Percentiles rank a stretch among this genome's conserved stretches.
phyloP scores from a whole-genome alignment of 1,284 basidiomycete species.

The Amylostereum areolatum region DNA sequence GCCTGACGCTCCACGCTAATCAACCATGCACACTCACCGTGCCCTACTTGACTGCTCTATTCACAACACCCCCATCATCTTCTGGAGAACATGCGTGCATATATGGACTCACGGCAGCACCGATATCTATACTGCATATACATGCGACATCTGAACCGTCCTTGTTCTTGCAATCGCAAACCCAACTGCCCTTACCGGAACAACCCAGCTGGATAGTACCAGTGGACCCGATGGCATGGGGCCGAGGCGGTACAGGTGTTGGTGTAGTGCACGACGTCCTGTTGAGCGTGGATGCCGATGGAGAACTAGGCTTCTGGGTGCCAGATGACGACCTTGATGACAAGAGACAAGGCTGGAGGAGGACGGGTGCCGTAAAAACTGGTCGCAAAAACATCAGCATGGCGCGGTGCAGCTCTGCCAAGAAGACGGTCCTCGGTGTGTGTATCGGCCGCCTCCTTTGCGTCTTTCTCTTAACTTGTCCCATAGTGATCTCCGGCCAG shows the following conservation, averaged over 20 bases:
- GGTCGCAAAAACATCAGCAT: slow-evolving; percentile 56
- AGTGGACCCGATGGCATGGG: slow-evolving; percentile 91
- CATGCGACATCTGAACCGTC: slow-evolving; percentile 20
- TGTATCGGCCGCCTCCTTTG: slow-evolving; percentile 9
- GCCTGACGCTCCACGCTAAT: slow-evolving; percentile 43
- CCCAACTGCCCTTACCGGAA: slow-evolving; percentile 41
- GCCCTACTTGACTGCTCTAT: slow-evolving; percentile 50
- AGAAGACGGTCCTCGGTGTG: slow-evolving; percentile 79
- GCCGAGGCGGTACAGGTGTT: slow-evolving; percentile 26
- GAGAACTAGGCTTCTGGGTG: slow-evolving; percentile 80
- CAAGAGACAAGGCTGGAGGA: slow-evolving; percentile 44
- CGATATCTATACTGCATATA: slow-evolving; percentile 42
- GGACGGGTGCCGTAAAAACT: slow-evolving; percentile 73
- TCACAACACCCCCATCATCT: slow-evolving; percentile 49
- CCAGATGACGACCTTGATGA: slow-evolving; percentile 40
- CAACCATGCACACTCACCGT: slow-evolving; percentile 41
- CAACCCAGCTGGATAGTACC: slow-evolving; percentile 60
- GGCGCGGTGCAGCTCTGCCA: slow-evolving; percentile 81
- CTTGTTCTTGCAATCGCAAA: slow-evolving; percentile 37
- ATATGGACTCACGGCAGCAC: slow-evolving; percentile 52
- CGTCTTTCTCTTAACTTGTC: slow-evolving; percentile 2
- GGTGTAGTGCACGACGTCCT: slow-evolving; percentile 64
- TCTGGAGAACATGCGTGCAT: slow-evolving; percentile 44
- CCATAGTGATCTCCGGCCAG: slow-evolving; percentile 45
- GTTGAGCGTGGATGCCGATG: slow-evolving; percentile 66